phyloP scores from a whole-genome alignment of 2,329 filamentous ascomycete species.

The Talaromyces pinophilus region DNA sequence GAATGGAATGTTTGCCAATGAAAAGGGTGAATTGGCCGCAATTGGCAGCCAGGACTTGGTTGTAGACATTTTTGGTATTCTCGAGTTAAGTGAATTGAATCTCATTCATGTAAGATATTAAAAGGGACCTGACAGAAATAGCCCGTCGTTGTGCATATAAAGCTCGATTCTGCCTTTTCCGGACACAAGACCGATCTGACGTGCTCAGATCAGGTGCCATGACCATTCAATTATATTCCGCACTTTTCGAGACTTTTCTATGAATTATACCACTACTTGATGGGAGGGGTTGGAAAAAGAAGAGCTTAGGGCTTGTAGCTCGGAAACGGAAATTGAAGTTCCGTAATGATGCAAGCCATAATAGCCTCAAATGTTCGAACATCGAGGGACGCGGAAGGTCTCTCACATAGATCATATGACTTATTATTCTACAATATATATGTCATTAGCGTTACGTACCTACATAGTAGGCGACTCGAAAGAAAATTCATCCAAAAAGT shows the following conservation, averaged over 20 bases:
- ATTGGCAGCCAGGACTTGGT: conserved; percentile 60
- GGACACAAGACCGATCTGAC: neutral
- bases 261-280: neutral
- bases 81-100: neutral
- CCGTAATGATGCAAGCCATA: neutral
- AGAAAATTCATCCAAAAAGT: too few species aligned
- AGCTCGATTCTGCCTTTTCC: neutral
- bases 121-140: neutral
- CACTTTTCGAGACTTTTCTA: neutral
- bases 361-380: neutral
- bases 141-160: neutral
- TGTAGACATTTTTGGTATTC: neutral
- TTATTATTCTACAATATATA: neutral
- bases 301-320: neutral
- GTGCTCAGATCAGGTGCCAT: neutral
- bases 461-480: neutral
- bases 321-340: neutral
- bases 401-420: neutral
- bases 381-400: neutral
- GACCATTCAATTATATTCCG: neutral
- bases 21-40: conserved; percentile 65
- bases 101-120: neutral
- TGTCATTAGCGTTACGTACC: neutral
- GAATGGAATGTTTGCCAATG: conserved; percentile 78
- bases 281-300: neutral